Conservation (phyloP, 768 basidiomycete species). For the Tricholoma hemisulphureum region DNA sequence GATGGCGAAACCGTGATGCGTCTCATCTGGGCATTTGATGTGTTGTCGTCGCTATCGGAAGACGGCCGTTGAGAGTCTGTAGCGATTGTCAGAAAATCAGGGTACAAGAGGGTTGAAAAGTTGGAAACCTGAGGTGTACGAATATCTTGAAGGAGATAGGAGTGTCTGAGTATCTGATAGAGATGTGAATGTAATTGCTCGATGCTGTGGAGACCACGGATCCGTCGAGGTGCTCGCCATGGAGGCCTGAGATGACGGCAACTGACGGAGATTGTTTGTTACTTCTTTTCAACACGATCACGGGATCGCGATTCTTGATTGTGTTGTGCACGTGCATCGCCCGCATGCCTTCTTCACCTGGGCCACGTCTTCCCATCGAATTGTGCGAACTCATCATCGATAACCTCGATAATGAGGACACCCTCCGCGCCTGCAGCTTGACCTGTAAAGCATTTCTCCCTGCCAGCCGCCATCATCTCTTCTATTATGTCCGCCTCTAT, state of each 20-base stretch:
- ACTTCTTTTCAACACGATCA: conserved; percentile 17
- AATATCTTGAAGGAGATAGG: conserved; percentile 60
- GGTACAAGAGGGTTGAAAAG: background rate
- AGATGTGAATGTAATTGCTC: conserved; percentile 56
- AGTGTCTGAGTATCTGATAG: conserved; percentile 52
- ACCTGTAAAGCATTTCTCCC: background rate
- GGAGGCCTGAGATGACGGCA: conserved; percentile 10
- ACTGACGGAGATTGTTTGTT: background rate
- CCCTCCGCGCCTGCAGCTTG: background rate
- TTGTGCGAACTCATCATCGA: background rate
- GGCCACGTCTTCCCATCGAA: background rate
- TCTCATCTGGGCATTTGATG: conserved; percentile 46
- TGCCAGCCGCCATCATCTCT: background rate
- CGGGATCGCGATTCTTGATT: conserved; percentile 31
- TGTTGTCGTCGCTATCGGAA: conserved; percentile 44
- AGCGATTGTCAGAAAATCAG: conserved; percentile 5
- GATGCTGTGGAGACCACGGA: conserved; percentile 61
- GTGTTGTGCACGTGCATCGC: conserved; percentile 22
- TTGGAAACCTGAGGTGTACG: conserved; percentile 55
- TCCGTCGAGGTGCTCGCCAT: conserved; percentile 45
- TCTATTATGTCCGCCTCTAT: background rate
- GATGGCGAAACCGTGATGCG: conserved; percentile 56
- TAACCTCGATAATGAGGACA: background rate
- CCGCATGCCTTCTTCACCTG: too few species aligned
- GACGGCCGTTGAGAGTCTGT: conserved; percentile 48